Evolutionary conservation across 768 basidiomycete genomes (phyloP).

Genomic region (Lactifluus echinatus): DNA sequence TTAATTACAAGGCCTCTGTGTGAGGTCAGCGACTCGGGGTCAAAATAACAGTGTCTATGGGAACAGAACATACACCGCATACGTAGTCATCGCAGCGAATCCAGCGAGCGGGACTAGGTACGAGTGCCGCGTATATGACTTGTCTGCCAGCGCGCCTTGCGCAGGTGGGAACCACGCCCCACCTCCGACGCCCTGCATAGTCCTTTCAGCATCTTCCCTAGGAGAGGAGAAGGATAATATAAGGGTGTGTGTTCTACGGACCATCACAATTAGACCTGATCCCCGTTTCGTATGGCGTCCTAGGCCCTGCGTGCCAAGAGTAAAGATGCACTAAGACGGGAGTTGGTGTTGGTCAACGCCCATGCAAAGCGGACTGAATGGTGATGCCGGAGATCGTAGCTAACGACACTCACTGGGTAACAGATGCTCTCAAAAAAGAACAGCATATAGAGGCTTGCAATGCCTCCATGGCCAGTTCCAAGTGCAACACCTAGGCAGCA

Average conservation of each 20-base stretch:
- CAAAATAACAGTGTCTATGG: background rate
- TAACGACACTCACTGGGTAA: conserved; percentile 40
- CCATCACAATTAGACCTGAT: conserved; percentile 59
- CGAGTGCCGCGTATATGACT: conserved; percentile 40
- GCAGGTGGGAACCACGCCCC: conserved; percentile 62
- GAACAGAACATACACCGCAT: conserved; percentile 39
- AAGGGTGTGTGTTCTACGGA: conserved; percentile 7
- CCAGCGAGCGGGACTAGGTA: conserved; percentile 54
- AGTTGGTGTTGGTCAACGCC: background rate
- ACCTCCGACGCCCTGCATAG: conserved; percentile 44
- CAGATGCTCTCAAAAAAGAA: conserved; percentile 76
- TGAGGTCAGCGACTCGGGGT: background rate
- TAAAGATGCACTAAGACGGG: conserved; percentile 44
- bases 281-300: conserved; percentile 53
- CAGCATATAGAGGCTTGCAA: conserved; percentile 53
- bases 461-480: conserved; percentile 43
- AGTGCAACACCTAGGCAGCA: conserved; percentile 46
- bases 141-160: conserved; percentile 48
- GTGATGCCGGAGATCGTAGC: background rate
- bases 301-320: conserved; percentile 54
- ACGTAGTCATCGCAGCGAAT: conserved; percentile 47
- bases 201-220: background rate
- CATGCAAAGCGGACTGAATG: background rate
- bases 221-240: background rate
- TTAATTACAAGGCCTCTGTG: conserved; percentile 44